Evolutionary conservation across 225 moss, liverwort and hornwort species (phyloP), one percentile per base, ranked within the genome.

Genomic region (Anthoceros angustus): DNA sequence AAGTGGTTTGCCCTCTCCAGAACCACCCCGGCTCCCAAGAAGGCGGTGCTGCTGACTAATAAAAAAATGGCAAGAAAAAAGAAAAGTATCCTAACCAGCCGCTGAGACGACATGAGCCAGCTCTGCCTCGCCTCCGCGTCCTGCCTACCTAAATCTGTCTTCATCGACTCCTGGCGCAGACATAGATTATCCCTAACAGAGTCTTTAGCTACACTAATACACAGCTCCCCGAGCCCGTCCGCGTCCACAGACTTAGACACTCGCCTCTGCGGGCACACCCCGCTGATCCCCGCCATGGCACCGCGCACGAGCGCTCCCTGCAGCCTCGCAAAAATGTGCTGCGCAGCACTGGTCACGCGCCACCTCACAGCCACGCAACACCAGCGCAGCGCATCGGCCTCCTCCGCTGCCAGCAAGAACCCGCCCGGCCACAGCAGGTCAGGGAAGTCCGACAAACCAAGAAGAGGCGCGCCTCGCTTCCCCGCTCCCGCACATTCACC

Each of bases 1-100:
- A 99, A 76, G 73, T 92, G 85, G 72, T 99, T 99, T 4, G 98
- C 98, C 74, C 82, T 80, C 16, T 69, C 71, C 24, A 99, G 84
- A 46, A 92, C 71, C 6, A 77, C 72, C 25, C 85, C 87, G 42
- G 98, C 80, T 62, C 86, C 89, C n/a, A 76, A 91, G 55, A 99
- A 79, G 62, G 80, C 72, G 8, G 83, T 12, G 12, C 72, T 72
- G 62, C 73, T 72, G 11, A 77, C n/a, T 18, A 86, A 24, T 75
- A 82, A 66, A 67, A 79, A 45, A 67, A 78, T 46, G 8, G 74
- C 68, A 23, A 83, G 41, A 39, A 89, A 61, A 63, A 87, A 70
- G 74, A 89, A 12, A 14, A 99, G 38, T 26, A 73, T 75, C 60
- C 80, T 75, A 45, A 82, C 76, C 41, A 86, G 67, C 10, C 71